Conservation (phyloP, 768 basidiomycete species). For the Mycena rosella region DNA sequence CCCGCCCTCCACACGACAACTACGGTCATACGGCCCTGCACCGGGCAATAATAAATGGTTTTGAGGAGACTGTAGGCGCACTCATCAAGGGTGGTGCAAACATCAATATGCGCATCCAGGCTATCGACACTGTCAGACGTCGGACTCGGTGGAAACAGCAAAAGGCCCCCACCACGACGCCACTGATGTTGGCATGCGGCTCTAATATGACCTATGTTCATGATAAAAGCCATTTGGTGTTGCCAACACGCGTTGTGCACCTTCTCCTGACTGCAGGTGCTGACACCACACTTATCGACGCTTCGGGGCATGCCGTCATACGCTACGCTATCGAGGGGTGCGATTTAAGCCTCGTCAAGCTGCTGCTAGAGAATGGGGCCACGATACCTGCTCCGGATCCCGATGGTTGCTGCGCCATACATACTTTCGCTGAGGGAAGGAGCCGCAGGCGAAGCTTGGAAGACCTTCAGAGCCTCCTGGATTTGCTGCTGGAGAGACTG, state of each 20-base stretch:
- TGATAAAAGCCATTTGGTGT: background rate
- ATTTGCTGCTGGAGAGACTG: constrained; percentile 21
- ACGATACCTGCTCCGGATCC: constrained; percentile 3
- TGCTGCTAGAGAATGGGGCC: constrained; percentile 10
- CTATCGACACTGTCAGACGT: too few species aligned
- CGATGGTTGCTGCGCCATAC: background rate
- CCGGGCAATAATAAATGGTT: constrained; percentile 17
- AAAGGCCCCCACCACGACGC: background rate
- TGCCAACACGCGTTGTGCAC: background rate
- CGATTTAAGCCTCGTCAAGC: constrained; percentile 4
- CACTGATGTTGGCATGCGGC: constrained; percentile 7
- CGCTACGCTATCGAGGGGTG: constrained; percentile 6
- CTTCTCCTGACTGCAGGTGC: constrained; percentile 18
- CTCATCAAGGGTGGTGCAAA: constrained; percentile 15
- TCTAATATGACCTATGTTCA: background rate
- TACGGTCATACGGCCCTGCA: constrained; percentile 22
- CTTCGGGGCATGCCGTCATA: background rate
- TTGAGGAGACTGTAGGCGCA: constrained; percentile 13
- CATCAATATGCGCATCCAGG: constrained; percentile 4
- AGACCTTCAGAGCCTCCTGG: constrained; percentile 13
- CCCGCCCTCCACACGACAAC: constrained; percentile 4
- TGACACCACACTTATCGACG: constrained; percentile 1
- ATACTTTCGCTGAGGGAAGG: background rate
- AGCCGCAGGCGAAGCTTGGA: background rate
- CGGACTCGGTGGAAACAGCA: too few species aligned